These are phyloP conservation scores for Diaporthe ilicicola DNA, from an alignment of 2,329 filamentous ascomycete genomes.

Conservation along the genomic window DNA sequence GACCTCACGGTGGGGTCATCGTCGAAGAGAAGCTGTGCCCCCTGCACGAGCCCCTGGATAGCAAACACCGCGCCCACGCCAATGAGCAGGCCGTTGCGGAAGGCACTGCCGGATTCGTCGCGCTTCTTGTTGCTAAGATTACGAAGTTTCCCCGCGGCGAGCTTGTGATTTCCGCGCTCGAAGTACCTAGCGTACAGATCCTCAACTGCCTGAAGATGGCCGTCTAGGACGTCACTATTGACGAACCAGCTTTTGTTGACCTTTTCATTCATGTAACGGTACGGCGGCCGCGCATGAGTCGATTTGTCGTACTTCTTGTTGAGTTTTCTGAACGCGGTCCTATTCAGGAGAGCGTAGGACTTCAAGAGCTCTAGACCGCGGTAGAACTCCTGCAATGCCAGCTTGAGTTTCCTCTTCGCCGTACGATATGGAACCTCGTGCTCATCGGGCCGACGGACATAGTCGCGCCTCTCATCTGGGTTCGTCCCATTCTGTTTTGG, in stretches of 20 bases:
- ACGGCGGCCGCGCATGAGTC: slow-evolving; percentile 77
- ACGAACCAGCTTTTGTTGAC: slow-evolving; percentile 94
- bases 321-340: slow-evolving; percentile 94
- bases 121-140: slow-evolving; percentile 69
- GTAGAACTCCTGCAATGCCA: slow-evolving; percentile 92
- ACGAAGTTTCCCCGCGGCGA: slow-evolving; percentile 87
- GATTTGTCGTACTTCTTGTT: slow-evolving; percentile 99
- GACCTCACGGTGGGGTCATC: slow-evolving; percentile 56
- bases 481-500: slow-evolving; percentile 48
- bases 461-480: slow-evolving; percentile 54
- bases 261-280: slow-evolving; percentile 88
- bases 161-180: slow-evolving; percentile 90
- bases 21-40: slow-evolving; percentile 59
- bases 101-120: slow-evolving; percentile 66
- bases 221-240: slow-evolving; percentile 84
- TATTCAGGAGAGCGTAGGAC: slow-evolving; percentile 87
- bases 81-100: slow-evolving; percentile 71
- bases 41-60: slow-evolving; percentile 72
- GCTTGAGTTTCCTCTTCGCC: slow-evolving; percentile 91
- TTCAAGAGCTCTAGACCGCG: slow-evolving; percentile 91
- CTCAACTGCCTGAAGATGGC: slow-evolving; percentile 81
- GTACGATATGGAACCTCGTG: slow-evolving; percentile 82
- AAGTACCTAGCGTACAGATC: slow-evolving; percentile 96
- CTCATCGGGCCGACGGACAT: slow-evolving; percentile 56
- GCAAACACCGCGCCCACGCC: slow-evolving; percentile 73